Base-by-base conservation (phyloP, 2,329 filamentous ascomycete genomes). In the Dactylonectria macrodidyma region DNA sequence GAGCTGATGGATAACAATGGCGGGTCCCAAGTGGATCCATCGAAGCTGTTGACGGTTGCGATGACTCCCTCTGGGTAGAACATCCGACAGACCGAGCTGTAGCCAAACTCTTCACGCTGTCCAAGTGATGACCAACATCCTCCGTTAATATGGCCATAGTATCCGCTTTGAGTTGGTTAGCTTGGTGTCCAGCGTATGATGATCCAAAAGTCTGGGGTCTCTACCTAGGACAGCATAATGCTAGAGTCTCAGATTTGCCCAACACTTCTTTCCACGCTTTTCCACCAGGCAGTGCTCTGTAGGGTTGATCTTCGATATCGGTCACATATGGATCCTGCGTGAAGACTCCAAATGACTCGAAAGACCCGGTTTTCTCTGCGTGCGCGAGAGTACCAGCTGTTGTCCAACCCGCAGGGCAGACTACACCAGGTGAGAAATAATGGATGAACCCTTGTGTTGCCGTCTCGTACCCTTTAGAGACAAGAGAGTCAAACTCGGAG, bases 371-470 rank as follows among this genome's bases (percentile, higher is more conserved):
- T 12, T 61, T 56, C 1, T 56, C 61, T 24, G 59, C 58, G 22
- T 59, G 66, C 1, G 66, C 66, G 19, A 75, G 44, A 1, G 66
- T 34, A 12, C 70, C 76, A 1, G 65, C 75, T 3, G 74, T 78
- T 6, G 73, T 76, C 73, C 75, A 76, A 0, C 70, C 71, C 0
- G 71, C 66, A 1, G 75, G 76, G 11, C 74, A 79, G 8, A 59
- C 47, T 2, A 75, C 24, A 1, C 72, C 77, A 0, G 75, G 74
- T 0, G 77, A 79, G 62, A 73, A 66, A 48, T 77, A 75, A 0
- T 52, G 30, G 14, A 76, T 41, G 12, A 69, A 60, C 2, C 65
- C 68, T 5, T 70, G 65, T 1, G 55, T 44, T 3, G 67, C 51
- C 41, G 52, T n/a, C 14, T 56, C 16, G 24, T 46, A 11, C 3